phyloP scores from a whole-genome alignment of 176 grass and related monocot species.

The Triticum dicoccoides region DNA sequence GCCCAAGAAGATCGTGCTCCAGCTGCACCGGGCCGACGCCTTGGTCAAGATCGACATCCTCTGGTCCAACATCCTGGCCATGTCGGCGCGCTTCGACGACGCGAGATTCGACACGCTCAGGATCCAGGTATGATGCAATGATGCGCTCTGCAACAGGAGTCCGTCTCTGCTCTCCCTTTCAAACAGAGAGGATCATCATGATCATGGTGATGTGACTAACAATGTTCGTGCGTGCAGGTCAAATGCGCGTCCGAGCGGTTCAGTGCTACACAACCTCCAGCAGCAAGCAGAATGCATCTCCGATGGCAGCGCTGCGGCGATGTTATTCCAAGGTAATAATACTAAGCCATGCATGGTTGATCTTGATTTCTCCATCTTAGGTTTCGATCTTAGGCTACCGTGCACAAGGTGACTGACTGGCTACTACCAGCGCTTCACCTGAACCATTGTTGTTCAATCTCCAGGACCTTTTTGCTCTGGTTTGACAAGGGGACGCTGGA shows the following conservation, averaged over 20 bases:
- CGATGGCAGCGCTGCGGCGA: neutral
- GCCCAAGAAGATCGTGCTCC: slow-evolving; percentile 15
- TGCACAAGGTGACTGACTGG: neutral
- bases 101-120: neutral
- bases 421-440: neutral
- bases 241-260: neutral
- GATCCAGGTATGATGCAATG: neutral
- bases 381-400: neutral
- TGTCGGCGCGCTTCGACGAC: neutral
- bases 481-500: slow-evolving; percentile 8
- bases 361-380: neutral
- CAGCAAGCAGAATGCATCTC: neutral
- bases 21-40: neutral
- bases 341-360: neutral
- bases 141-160: neutral
- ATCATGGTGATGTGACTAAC: neutral
- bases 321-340: neutral
- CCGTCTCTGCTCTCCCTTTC: neutral
- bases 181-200: neutral
- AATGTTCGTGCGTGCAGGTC: neutral
- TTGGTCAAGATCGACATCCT: neutral
- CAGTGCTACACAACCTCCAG: neutral
- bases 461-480: neutral
- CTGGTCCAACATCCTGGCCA: slow-evolving; percentile 6
- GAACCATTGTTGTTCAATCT: neutral